These are phyloP conservation scores for Cyclotella distinguenda DNA, from an alignment of 108 stramenopile genomes.

Conservation along the genomic window DNA sequence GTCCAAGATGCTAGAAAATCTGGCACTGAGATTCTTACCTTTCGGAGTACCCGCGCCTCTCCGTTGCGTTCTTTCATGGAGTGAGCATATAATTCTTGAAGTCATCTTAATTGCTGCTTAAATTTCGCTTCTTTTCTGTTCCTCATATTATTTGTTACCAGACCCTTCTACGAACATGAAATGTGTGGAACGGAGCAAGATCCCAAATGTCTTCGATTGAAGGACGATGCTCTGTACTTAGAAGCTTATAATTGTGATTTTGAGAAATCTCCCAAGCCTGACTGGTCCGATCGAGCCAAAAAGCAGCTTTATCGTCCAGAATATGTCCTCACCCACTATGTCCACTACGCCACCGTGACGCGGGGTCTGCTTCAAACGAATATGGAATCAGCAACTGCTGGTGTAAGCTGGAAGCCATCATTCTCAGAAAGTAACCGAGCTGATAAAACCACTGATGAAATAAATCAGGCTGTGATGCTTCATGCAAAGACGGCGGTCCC, in stretches of 20 bases:
- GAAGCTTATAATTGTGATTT: constrained; percentile 78
- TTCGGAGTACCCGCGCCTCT: constrained; percentile 48
- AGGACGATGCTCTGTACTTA: constrained; percentile 48
- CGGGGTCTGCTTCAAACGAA: constrained; percentile 39
- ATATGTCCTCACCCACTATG: constrained; percentile 75
- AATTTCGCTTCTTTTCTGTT: background rate
- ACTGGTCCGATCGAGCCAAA: constrained; percentile 63
- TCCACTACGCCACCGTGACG: constrained; percentile 81
- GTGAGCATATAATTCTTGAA: too few relatives aligned
- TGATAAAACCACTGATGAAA: constrained; percentile 54
- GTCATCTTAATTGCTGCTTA: background rate
- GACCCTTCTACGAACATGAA: constrained; percentile 38
- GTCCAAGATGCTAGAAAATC: constrained; percentile 51
- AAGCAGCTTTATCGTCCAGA: constrained; percentile 80
- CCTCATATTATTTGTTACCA: background rate
- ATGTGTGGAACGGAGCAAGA: constrained; percentile 36
- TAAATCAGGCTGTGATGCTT: constrained; percentile 75
- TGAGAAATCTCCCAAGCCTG: constrained; percentile 60
- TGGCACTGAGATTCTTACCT: constrained; percentile 60
- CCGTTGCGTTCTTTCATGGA: constrained; percentile 39
- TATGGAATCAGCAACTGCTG: constrained; percentile 22
- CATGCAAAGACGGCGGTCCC: constrained; percentile 67
- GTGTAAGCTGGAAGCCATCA: constrained; percentile 21
- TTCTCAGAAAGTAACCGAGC: constrained; percentile 18
- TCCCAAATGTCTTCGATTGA: constrained; percentile 42